A percentile compares a stretch with the other conserved stretches of the same genome.
Evolutionary conservation across 345 rosid species (phyloP).

Genomic region (Gossypium arboreum): DNA sequence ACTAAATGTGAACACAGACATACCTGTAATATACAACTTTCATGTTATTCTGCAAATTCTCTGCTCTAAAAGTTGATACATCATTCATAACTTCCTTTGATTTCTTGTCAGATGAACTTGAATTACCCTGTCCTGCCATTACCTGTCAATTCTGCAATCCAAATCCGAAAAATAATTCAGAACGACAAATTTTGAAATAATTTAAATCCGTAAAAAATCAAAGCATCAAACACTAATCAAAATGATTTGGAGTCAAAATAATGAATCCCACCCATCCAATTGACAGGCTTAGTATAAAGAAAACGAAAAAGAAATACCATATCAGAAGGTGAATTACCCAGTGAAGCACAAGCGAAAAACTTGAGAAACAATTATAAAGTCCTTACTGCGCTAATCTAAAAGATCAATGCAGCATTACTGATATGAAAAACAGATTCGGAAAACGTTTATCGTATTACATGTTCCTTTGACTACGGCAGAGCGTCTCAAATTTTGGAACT

Average conservation of each 20-base stretch:
- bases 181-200: too few relatives aligned
- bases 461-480: neutral
- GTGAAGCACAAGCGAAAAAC: neutral
- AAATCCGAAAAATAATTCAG: too few relatives aligned
- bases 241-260: too few relatives aligned
- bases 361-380: neutral
- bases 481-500: neutral
- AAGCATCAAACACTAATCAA: too few relatives aligned
- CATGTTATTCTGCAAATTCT: conserved; percentile 86
- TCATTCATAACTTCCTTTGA: conserved; percentile 50
- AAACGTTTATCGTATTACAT: neutral
- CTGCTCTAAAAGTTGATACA: conserved; percentile 59
- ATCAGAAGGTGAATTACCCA: neutral
- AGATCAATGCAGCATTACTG: neutral
- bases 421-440: neutral
- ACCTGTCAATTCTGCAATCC: neutral
- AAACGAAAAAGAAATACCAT: neutral
- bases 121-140: conserved; percentile 51
- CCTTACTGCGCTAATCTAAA: neutral
- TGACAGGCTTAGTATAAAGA: too few relatives aligned
- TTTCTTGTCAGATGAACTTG: conserved; percentile 53
- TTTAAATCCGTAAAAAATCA: too few relatives aligned
- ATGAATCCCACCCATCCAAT: too few relatives aligned
- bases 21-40: conserved; percentile 86
- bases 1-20: conserved; percentile 14